Evolutionary conservation across 257 asterid species (phyloP), one percentile per base, ranked within the genome.

Genomic region (Knoxia roxburghii): DNA sequence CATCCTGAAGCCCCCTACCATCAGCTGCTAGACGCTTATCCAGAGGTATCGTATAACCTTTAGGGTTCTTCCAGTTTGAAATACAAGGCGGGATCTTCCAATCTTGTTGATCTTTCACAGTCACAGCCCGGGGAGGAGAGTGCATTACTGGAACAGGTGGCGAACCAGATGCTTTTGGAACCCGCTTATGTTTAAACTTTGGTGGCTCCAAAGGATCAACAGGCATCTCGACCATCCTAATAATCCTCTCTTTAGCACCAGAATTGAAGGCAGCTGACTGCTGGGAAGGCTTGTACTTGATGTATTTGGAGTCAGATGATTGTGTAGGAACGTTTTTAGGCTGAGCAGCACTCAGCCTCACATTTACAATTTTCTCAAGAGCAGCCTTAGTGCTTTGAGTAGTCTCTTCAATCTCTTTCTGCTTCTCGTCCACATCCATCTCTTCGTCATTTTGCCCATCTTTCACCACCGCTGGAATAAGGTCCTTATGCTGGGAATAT

Each of bases 91-190:
- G 95, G 61, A 93, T 93, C 76, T 93, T 88, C 97, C 95, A 86
- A 73, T 93, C 99, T 65, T 88, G 95, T 75, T 93, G 95, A 76
- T 88, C 97, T 75, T 90, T 93, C 67, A 90, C 95, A 65, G 96
- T 88, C 51, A 93, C 97, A 0, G 95, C 90, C 33, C 96, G 90
- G 50, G 97, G 96, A 5, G 92, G 99, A 73, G 96, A 93, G 72
- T 85, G 99, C 97, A 93, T 90, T 33, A 93, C 89, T 0, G 99
- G 97, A 64, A 90, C 99, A 0, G 97, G 99, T 10, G 99, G 99
- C 43, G 99, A 93, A 32, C 99, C 95, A 1, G 97, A 88, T 29
- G 99, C 99, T 76, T 82, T 88, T 0, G 95, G 97, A 57, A 93
- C 95, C 79, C 89, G 80, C 87, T 93, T 90, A 70, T 93, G 95